These are phyloP conservation scores for Penicillium diatomitis DNA, from an alignment of 495 filamentous ascomycete species.

Conservation along the genomic window DNA sequence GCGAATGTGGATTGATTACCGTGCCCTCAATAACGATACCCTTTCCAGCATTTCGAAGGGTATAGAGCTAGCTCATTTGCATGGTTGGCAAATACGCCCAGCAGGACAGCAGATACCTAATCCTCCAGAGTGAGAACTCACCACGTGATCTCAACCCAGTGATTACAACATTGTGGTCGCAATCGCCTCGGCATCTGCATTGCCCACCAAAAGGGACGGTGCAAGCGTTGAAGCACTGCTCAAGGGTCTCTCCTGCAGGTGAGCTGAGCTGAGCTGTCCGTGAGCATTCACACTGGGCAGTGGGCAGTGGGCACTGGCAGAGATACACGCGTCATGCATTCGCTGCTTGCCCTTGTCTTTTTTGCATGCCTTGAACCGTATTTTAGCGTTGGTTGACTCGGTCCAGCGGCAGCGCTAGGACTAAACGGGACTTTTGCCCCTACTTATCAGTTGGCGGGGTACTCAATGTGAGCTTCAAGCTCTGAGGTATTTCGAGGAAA, in stretches of 20 bases:
- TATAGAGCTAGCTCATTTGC: no score
- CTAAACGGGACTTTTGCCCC: slow-evolving; percentile 6
- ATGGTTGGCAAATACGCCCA: no score
- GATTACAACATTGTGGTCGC: not conserved
- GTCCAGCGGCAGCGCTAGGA: slow-evolving; percentile 18
- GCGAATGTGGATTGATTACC: no score
- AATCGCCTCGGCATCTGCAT: slow-evolving; percentile 6
- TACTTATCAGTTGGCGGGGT: slow-evolving; percentile 3
- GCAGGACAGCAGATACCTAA: not conserved
- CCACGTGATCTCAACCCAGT: slow-evolving; percentile 6
- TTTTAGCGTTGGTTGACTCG: not conserved
- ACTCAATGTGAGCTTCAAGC: not conserved
- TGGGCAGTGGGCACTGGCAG: not conserved
- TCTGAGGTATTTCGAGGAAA: not conserved
- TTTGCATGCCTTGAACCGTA: no score
- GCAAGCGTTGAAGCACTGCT: no score
- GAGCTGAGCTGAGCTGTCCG: not conserved
- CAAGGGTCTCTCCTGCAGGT: not conserved
- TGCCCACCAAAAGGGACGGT: not conserved
- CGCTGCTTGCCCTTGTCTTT: no score
- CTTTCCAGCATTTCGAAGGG: not conserved
- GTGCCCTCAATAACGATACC: not conserved
- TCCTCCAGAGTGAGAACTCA: not conserved
- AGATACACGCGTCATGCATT: no score
- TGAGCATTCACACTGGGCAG: not conserved